These are phyloP conservation scores for Alisma plantagoaquatica DNA, from an alignment of 106 monocot species.

Conservation along the genomic window DNA sequence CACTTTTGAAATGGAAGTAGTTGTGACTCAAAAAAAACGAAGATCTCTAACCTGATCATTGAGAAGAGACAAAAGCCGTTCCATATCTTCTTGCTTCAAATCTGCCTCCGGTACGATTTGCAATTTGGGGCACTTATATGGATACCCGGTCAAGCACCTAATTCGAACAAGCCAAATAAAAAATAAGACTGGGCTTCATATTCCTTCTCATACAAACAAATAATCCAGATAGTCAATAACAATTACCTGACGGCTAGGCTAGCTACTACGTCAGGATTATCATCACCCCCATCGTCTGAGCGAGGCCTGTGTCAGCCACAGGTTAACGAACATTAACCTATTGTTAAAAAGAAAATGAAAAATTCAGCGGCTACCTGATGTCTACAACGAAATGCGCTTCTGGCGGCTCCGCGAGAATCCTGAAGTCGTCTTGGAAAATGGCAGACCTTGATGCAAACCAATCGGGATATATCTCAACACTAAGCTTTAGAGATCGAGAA, in stretches of 20 bases:
- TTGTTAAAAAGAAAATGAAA: background rate
- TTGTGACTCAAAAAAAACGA: too few relatives aligned
- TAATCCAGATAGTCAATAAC: background rate
- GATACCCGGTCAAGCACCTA: constrained; percentile 83
- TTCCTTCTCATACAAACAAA: background rate
- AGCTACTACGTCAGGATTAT: constrained; percentile 49
- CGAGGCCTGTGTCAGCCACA: constrained; percentile 46
- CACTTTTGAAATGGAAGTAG: too few relatives aligned
- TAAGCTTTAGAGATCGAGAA: background rate
- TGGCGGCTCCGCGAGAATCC: constrained; percentile 38
- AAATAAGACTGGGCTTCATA: background rate
- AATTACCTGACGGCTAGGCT: constrained; percentile 58
- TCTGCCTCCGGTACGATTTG: constrained; percentile 53
- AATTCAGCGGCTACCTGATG: constrained; percentile 38
- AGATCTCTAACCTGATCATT: constrained; percentile 77
- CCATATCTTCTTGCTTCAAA: constrained; percentile 52
- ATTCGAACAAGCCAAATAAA: constrained; percentile 7
- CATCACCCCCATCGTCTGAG: constrained; percentile 41
- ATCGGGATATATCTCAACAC: background rate
- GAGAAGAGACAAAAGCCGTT: constrained; percentile 57
- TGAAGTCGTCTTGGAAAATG: constrained; percentile 81
- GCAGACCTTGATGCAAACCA: constrained; percentile 36
- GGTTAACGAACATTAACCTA: background rate
- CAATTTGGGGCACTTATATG: constrained; percentile 87
- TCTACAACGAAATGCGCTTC: constrained; percentile 44